Evolutionary conservation across 2,329 filamentous ascomycete genomes (phyloP).

Genomic region (Colletotrichum sp.): DNA sequence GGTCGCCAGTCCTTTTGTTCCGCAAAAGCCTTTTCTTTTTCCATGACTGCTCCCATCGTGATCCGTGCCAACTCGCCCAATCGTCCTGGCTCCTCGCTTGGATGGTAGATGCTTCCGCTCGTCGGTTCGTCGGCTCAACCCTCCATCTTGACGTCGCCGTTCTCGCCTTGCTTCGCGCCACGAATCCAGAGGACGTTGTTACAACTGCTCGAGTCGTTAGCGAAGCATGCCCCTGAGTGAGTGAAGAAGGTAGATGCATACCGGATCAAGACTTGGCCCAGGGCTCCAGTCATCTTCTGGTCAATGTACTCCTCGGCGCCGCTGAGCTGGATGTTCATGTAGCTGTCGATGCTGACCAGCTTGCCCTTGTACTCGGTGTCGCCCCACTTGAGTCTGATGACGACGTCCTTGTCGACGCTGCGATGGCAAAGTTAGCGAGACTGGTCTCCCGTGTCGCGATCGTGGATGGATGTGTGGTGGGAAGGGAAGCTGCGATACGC

Average conservation of each 20-base stretch:
- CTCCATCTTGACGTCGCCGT: slow-evolving; percentile 64
- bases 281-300: slow-evolving; percentile 80
- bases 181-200: slow-evolving; percentile 98
- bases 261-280: slow-evolving; percentile 94
- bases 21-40: neutral
- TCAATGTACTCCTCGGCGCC: slow-evolving; percentile 92
- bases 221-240: neutral
- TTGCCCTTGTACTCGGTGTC: slow-evolving; percentile 96
- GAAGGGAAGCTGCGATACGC: neutral
- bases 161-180: slow-evolving; percentile 56
- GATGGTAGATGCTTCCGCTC: slow-evolving; percentile 3
- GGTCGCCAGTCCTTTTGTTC: neutral
- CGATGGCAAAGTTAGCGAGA: neutral
- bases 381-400: slow-evolving; percentile 96
- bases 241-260: slow-evolving; percentile 40
- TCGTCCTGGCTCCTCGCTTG: neutral
- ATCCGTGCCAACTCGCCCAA: neutral
- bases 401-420: slow-evolving; percentile 87
- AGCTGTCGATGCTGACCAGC: slow-evolving; percentile 92
- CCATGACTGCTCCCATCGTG: neutral
- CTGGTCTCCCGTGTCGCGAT: neutral
- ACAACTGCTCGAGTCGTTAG: slow-evolving; percentile 58
- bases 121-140: slow-evolving; percentile 36
- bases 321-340: slow-evolving; percentile 97
- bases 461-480: neutral